phyloP scores from a whole-genome alignment of 441 rosid species.

The Aleurites moluccanus region DNA sequence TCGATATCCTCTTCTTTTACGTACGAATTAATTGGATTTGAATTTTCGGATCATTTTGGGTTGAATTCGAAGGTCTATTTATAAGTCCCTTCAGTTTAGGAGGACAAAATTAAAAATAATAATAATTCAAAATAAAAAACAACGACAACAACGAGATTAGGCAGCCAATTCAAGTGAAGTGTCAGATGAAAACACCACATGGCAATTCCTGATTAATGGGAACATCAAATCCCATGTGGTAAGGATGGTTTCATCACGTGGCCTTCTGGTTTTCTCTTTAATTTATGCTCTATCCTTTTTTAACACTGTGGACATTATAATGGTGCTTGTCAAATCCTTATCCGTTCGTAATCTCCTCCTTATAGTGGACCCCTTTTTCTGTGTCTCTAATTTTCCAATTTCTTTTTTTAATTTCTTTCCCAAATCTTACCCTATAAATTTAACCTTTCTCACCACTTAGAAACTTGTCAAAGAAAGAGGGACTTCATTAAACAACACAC shows the following conservation, averaged over 20 bases:
- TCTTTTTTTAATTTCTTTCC: not conserved
- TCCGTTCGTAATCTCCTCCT: not conserved
- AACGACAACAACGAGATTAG: too few species aligned
- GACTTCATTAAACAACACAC: too few species aligned
- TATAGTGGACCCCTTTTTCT: not conserved
- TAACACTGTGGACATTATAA: not conserved
- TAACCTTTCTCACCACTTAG: not conserved
- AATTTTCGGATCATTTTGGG: too few species aligned
- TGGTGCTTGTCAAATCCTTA: conserved; percentile 23
- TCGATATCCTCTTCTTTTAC: too few species aligned
- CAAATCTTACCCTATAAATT: not conserved
- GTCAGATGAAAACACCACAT: conserved; percentile 10
- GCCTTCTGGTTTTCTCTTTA: conserved; percentile 5
- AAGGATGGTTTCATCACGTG: conserved; percentile 34
- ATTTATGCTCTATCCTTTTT: not conserved
- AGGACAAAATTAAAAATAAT: not conserved
- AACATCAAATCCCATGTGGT: conserved; percentile 31
- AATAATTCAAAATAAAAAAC: too few species aligned
- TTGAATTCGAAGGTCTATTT: too few species aligned
- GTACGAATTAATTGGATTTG: too few species aligned
- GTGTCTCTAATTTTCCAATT: not conserved
- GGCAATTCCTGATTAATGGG: not conserved
- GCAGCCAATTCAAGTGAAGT: conserved; percentile 6
- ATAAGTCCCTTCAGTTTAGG: not conserved
- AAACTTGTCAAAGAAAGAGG: not conserved